phyloP scores from a whole-genome alignment of 768 basidiomycete genomes.

The Chlorophyllum brunneum region DNA sequence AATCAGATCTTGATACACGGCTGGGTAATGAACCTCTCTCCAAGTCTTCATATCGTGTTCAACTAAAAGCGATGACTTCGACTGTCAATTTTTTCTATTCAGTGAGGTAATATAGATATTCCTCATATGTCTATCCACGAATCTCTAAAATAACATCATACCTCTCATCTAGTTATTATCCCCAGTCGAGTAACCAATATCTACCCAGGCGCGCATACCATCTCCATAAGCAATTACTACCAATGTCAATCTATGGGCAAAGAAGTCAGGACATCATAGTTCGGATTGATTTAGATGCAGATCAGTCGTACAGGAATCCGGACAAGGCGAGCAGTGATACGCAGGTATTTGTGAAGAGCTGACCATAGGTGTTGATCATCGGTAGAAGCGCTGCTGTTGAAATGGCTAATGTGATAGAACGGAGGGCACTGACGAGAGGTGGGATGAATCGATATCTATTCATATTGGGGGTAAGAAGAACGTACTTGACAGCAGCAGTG shows the following conservation, averaged over 20 bases:
- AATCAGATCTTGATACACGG: no score
- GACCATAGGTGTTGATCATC: slow-evolving; percentile 12
- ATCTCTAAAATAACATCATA: no score
- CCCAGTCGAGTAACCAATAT: background rate
- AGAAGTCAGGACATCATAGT: background rate
- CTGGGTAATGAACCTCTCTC: no score
- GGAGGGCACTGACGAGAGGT: slow-evolving; percentile 3
- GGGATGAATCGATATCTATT: background rate
- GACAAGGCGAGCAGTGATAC: background rate
- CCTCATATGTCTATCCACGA: no score
- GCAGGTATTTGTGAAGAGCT: slow-evolving; percentile 4
- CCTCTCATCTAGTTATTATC: background rate
- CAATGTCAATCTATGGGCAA: background rate
- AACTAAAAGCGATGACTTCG: no score
- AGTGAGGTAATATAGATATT: no score
- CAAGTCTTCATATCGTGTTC: no score
- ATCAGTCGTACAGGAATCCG: slow-evolving; percentile 1
- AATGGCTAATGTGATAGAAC: background rate
- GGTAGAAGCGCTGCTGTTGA: slow-evolving; percentile 8
- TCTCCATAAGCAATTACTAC: slow-evolving; percentile 13
- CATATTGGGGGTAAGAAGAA: background rate
- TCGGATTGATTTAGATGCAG: no score
- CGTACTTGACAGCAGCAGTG: slow-evolving; percentile 54
- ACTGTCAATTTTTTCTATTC: no score
- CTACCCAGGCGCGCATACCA: slow-evolving; percentile 5